Conservation (phyloP, 345 rosid genomes). For the Brassica cretica region DNA sequence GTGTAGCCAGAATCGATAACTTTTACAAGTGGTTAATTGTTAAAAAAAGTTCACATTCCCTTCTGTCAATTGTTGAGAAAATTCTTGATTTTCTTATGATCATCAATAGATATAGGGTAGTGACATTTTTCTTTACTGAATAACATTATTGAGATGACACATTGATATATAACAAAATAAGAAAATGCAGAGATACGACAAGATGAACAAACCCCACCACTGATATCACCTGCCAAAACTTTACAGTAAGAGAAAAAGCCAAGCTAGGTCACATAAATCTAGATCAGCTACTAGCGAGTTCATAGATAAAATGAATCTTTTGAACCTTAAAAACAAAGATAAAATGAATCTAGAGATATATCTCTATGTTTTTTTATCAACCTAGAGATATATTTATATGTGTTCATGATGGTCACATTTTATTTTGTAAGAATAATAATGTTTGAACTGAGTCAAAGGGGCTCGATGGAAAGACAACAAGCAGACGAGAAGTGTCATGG, state of each 20-base stretch:
- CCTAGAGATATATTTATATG: background rate
- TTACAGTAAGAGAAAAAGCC: slow-evolving; percentile 1
- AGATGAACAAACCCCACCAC: slow-evolving; percentile 35
- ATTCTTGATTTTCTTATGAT: background rate
- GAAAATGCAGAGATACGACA: slow-evolving; percentile 7
- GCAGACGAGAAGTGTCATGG: slow-evolving; percentile 30
- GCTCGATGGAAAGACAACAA: slow-evolving; percentile 13
- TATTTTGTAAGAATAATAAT: slow-evolving; percentile 1
- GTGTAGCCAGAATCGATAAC: background rate
- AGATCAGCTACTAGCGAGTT: slow-evolving; percentile 7
- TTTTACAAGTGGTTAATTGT: background rate
- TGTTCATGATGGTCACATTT: slow-evolving; percentile 16
- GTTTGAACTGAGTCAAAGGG: slow-evolving; percentile 11
- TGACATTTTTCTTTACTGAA: background rate
- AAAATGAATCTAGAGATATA: slow-evolving; percentile 1
- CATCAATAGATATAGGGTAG: background rate
- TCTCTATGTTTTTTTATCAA: background rate
- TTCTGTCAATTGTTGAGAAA: background rate
- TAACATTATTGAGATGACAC: slow-evolving; percentile 33
- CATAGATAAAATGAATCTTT: background rate
- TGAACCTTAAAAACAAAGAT: background rate
- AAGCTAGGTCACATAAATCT: background rate
- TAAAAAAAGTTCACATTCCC: background rate
- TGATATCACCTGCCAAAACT: slow-evolving; percentile 32
- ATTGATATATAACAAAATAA: background rate